These are phyloP conservation scores for Cyberlindnera mrakii DNA, from an alignment of 805 yeast species.

Conservation along the genomic window DNA sequence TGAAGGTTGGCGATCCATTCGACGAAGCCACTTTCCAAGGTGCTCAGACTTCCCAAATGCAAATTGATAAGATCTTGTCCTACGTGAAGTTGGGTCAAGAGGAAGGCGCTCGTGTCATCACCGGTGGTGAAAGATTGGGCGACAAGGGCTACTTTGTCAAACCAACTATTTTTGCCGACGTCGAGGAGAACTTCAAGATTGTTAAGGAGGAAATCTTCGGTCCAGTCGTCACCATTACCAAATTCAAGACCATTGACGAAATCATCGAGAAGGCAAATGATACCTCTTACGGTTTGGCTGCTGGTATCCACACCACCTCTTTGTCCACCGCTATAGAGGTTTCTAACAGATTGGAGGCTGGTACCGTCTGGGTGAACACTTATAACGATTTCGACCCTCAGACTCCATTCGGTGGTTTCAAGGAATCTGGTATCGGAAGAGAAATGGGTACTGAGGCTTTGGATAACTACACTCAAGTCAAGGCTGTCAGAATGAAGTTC, in stretches of 20 bases:
- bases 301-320: constrained; percentile 76
- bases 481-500: constrained; percentile 60
- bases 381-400: constrained; percentile 80
- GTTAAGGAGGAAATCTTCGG: constrained; percentile 91
- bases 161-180: constrained; percentile 87
- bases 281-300: constrained; percentile 79
- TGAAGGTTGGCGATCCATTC: constrained; percentile 77
- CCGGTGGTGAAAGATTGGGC: constrained; percentile 79
- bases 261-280: constrained; percentile 70
- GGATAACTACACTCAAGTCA: constrained; percentile 73
- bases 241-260: constrained; percentile 69
- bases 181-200: constrained; percentile 63
- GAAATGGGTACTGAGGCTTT: constrained; percentile 88
- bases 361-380: constrained; percentile 80
- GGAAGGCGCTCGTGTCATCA: constrained; percentile 64
- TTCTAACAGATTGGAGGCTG: constrained; percentile 63
- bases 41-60: constrained; percentile 66
- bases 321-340: constrained; percentile 61
- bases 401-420: constrained; percentile 91
- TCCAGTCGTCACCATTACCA: constrained; percentile 74
- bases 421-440: constrained; percentile 83
- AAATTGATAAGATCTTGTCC: constrained; percentile 56
- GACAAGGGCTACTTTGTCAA: constrained; percentile 63
- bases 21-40: constrained; percentile 66
- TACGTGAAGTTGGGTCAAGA: constrained; percentile 59